Conservation (phyloP, 805 yeast genomes). For the Yamadazyma akitaensis region DNA sequence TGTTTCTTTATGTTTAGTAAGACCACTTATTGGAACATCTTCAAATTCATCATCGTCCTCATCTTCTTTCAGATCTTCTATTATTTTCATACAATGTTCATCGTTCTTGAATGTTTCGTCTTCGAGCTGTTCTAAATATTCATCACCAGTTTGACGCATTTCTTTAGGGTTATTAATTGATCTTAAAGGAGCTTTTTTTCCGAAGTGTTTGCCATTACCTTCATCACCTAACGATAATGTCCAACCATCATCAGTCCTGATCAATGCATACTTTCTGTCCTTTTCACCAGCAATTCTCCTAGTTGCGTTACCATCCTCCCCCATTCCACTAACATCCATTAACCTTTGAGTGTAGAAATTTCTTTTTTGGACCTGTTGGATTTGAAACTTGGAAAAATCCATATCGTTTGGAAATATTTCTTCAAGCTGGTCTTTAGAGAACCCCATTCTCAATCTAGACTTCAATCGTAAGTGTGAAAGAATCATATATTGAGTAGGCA, state of each 20-base stretch:
- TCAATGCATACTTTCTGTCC: constrained; percentile 69
- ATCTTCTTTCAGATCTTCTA: background rate
- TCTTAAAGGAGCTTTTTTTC: constrained; percentile 1
- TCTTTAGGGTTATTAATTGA: background rate
- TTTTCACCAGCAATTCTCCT: constrained; percentile 80
- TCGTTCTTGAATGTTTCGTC: background rate
- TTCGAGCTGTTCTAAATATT: too few relatives aligned
- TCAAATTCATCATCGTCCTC: constrained; percentile 44
- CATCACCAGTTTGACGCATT: background rate
- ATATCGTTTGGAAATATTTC: constrained; percentile 75
- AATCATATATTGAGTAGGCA: constrained; percentile 83
- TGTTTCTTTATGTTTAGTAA: constrained; percentile 19
- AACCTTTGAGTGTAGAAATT: constrained; percentile 85
- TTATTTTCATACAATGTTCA: background rate
- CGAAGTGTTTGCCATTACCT: constrained; percentile 36
- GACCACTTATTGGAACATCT: constrained; percentile 53
- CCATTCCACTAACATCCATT: constrained; percentile 81
- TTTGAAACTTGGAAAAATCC: constrained; percentile 92
- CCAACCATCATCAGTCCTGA: constrained; percentile 82
- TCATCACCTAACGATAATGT: constrained; percentile 59
- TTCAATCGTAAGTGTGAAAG: constrained; percentile 77
- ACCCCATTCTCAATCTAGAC: constrained; percentile 94
- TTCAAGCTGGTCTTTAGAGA: constrained; percentile 82
- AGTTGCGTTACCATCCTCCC: constrained; percentile 46
- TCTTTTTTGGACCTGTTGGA: constrained; percentile 86